A percentile compares a stretch with the other conserved stretches of the same genome.
phyloP scores from a whole-genome alignment of 2,329 filamentous ascomycete species.

The Xylariales sp. region DNA sequence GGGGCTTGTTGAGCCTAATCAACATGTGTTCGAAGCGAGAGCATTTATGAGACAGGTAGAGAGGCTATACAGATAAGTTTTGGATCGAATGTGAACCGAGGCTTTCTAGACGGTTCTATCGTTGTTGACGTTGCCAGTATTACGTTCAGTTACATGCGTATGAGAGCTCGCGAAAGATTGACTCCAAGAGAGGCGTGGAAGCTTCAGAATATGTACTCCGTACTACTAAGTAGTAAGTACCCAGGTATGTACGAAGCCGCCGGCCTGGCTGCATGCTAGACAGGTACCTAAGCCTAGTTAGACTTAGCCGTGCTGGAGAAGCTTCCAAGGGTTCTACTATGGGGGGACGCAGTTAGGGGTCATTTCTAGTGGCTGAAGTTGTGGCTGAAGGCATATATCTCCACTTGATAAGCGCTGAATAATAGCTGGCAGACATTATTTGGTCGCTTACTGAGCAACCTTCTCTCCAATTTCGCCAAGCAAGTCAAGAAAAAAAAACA shows the following conservation, averaged over 20 bases:
- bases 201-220: conserved; percentile 17
- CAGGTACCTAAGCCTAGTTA: too few species aligned
- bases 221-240: too few species aligned
- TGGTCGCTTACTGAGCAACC: conserved; percentile 9
- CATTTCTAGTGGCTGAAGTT: conserved; percentile 18
- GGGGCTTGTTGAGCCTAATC: conserved; percentile 11
- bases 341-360: neutral
- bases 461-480: conserved; percentile 13
- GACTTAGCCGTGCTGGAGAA: too few species aligned
- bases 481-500: neutral
- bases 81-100: neutral
- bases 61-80: neutral
- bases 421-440: conserved; percentile 1
- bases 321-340: neutral
- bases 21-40: conserved; percentile 5
- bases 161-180: conserved; percentile 17
- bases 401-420: conserved; percentile 35
- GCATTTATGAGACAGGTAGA: conserved; percentile 5
- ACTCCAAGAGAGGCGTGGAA: conserved; percentile 30
- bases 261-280: too few species aligned
- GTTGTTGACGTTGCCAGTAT: conserved; percentile 22
- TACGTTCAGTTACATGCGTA: neutral
- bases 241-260: neutral
- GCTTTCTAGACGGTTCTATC: conserved; percentile 12
- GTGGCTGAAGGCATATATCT: conserved; percentile 21